phyloP scores from a whole-genome alignment of 306 rosid genomes.

The Vigna nakashimae region DNA sequence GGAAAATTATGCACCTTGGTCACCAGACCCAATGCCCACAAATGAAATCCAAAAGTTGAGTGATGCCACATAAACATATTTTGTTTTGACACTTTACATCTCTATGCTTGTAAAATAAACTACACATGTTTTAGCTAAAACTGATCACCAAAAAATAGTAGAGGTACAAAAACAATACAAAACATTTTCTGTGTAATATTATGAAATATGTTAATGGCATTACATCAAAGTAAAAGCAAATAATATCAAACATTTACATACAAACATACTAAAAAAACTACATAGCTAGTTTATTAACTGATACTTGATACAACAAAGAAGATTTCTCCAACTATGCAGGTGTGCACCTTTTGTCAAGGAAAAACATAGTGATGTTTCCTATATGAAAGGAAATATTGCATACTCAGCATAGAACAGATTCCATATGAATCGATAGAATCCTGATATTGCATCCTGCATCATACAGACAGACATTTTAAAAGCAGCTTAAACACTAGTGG shows the following conservation, averaged over 20 bases:
- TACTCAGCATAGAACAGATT: constrained; percentile 94
- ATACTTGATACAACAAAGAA: constrained; percentile 34
- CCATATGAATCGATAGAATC: constrained; percentile 92
- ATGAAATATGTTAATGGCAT: constrained; percentile 26
- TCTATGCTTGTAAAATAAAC: background rate
- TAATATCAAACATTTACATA: constrained; percentile 5
- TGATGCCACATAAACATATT: background rate
- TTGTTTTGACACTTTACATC: background rate
- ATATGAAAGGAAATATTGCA: constrained; percentile 84
- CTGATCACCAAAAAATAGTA: background rate
- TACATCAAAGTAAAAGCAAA: constrained; percentile 24
- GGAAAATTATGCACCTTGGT: background rate
- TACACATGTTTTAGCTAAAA: background rate
- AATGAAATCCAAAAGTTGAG: background rate
- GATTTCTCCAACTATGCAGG: constrained; percentile 15
- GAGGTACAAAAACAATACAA: background rate
- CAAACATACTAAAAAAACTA: background rate
- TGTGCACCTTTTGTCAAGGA: constrained; percentile 27
- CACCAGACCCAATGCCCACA: background rate
- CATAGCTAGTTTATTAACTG: background rate
- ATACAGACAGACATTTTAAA: constrained; percentile 43
- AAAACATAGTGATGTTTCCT: constrained; percentile 38
- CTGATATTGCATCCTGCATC: constrained; percentile 88
- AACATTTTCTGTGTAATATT: constrained; percentile 6
- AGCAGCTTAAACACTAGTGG: constrained; percentile 7